Evolutionary conservation across 257 asterid species (phyloP), one percentile per base, ranked within the genome.

Genomic region (Nicotiana benthamiana): DNA sequence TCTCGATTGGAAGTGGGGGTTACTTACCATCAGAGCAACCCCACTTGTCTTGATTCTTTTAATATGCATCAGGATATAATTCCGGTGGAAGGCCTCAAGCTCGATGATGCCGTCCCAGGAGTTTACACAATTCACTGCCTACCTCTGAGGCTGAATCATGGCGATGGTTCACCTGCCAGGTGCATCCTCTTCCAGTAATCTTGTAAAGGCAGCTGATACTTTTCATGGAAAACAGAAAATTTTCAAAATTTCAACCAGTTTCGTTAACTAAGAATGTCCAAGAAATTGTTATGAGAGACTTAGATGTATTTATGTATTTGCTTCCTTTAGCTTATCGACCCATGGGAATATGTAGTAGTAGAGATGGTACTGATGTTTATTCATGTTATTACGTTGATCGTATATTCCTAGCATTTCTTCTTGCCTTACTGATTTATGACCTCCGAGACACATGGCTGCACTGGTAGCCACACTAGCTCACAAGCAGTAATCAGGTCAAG

Each of bases 161-260:
- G 84, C 4, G 84, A 83, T 48, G 89, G 78, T 57, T 46, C 87
- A 24, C 90, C 90, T 5, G 83, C 81, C 0, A 85, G 90, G 63
- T 85, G 90, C 86, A 85, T 85, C 81, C 88, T 87, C 27, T 52
- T 83, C 82, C 10, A n/a, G 64, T 82, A 28, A 67, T 40, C n/a
- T 56, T 59, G 54, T 48, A n/a, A 66, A 43, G 24, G 15, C 6
- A 43, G 22, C n/a, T 36, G 12, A 17, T 16, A 57, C 48, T 78
- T 32, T 18, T 30, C 68, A 6, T 59, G 81, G 40, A 43, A 4
- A 22, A 53, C 36, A 32, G 9, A 56, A 56, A 46, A 72, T 8
- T 17, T 13, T 52, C 59, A 11, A 40, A 20, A n/a, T 11, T 1
- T 72, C 60, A 72, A 40, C 59, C 28, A 46, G 30, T 20, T 22